phyloP scores from a whole-genome alignment of 2,329 filamentous ascomycete species.

The Intubia oerlemansii region DNA sequence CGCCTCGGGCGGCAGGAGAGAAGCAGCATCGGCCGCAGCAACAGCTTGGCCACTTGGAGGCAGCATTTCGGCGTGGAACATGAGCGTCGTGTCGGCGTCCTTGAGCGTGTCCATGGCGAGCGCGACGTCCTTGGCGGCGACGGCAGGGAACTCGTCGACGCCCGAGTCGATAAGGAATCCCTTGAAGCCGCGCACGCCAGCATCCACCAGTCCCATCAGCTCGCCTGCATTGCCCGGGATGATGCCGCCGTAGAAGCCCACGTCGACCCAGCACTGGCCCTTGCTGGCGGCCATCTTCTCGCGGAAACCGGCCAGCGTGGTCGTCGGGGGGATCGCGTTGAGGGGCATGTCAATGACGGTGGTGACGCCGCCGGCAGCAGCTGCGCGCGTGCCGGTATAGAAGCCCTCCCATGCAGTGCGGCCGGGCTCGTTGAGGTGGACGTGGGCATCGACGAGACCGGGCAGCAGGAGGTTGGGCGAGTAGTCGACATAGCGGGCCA shows the following conservation, averaged over 20 bases:
- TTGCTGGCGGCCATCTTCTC: constrained; percentile 70
- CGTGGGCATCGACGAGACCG: constrained; percentile 87
- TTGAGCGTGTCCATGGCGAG: constrained; percentile 65
- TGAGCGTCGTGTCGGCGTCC: constrained; percentile 68
- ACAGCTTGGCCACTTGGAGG: constrained; percentile 67
- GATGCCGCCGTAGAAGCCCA: constrained; percentile 94
- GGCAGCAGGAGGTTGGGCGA: constrained; percentile 70
- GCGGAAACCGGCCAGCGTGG: constrained; percentile 59
- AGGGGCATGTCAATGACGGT: constrained; percentile 96
- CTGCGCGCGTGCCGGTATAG: constrained; percentile 80
- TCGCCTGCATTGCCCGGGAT: constrained; percentile 74
- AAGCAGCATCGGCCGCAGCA: constrained; percentile 49
- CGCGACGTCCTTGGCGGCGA: constrained; percentile 59
- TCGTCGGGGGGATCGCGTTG: constrained; percentile 92
- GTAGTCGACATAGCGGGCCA: constrained; percentile 58
- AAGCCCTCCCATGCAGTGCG: constrained; percentile 98
- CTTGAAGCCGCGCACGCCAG: constrained; percentile 87
- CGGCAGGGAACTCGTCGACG: constrained; percentile 87
- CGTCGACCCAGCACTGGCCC: constrained; percentile 92
- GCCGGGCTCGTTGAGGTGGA: constrained; percentile 92
- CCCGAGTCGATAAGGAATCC: constrained; percentile 94
- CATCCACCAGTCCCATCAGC: constrained; percentile 58
- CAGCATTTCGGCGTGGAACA: constrained; percentile 99
- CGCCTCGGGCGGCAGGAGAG: constrained; percentile 45
- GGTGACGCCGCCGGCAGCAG: constrained; percentile 87